Evolutionary conservation across 2,329 filamentous ascomycete genomes (phyloP), one percentile per base, ranked within the genome.

Genomic region (Pyrenophora seminiperda): DNA sequence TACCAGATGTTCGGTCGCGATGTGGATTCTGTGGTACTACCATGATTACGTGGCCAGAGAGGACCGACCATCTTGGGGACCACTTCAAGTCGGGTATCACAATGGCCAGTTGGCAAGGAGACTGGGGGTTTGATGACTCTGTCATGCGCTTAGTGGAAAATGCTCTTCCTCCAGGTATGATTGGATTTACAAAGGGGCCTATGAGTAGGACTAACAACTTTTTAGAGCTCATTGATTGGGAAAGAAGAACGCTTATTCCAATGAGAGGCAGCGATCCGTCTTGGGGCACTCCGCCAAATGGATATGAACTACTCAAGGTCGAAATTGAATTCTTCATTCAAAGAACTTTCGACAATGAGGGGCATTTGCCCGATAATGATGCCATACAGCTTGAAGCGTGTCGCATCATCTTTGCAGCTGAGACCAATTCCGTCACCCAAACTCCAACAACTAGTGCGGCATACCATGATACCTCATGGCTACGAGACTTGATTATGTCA

Each of bases 91-190:
- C 47, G 4, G 63, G 63, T 3, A 14, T 41, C 9, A 65, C 59
- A 1, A 68, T 68, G 56, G 59, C 58, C 7, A 56, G 54, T 7
- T 68, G 65, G 65, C 47, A 65, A 29, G 65, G 65, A 2, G 62
- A 64, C 5, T 65, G 65, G 61, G 65, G 65, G 0, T 59, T 67
- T 24, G 59, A 63, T 14, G 51, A 54, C 9, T 47, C 37, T 6
- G 53, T 52, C 6, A 14, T 51, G 15, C 44, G 49, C 9, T 40
- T 63, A 20, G 52, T 58, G 15, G 44, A 63, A 30, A 62, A 57
- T 14, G 51, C 66, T 24, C 56, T 67, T 40, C 49, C 63, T 20
- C 53, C 65, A 17, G 64, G 63, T 66, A 42, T 29, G 53, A n/a
- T 5, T 3, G 3, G 2, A 11, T 2, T 9, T 15, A 5, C 6